Evolutionary conservation across 768 basidiomycete species (phyloP), one percentile per base, ranked within the genome.

Genomic region (Boletus patriciae): DNA sequence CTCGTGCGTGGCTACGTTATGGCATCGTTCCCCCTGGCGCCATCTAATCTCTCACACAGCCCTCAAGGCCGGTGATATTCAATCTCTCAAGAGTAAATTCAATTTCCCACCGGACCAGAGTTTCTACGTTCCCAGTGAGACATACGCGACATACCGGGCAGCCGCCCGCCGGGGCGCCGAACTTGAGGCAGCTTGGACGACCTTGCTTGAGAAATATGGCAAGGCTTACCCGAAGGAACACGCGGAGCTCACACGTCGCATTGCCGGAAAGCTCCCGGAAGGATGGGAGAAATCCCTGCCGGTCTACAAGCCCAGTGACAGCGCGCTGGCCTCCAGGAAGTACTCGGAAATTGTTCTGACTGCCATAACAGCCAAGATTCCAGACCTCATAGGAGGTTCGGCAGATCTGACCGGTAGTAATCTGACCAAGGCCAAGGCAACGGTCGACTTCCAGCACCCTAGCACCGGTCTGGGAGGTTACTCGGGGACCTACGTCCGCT

Each of bases 361-460:
- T 49, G 83, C 86, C 48, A 78, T 97, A 62, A 82, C 83, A 51
- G 81, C 87, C 55, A 78, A 72, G 45, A 77, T 98, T 36, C 94
- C 95, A 33, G 95, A 98, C 52, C 81, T 97, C 55, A 55, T 91
- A 31, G 92, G 93, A 68, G 93, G 93, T 58, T 94, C 91, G 34
- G 93, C 93, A 47, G 93, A 95, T 76, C 75, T 94, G 73, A 94
- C 94, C n/a, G 86, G 91, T 54, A 90, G 86, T 71, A 96, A 95
- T 77, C 78, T 95, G 66, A 96, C 94, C 64, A 86, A 91, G 74
- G 90, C 88, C 69, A 92, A 92, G 77, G 76, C 74, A 53, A 81
- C 81, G n/a, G 78, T 85, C 57, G 95, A 98, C 76, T 96, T 98
- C 87, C 95, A 98, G 74, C 90, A 83, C 41, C 89, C 90, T 19